Evolutionary conservation across 2,329 filamentous ascomycete species (phyloP), one percentile per base, ranked within the genome.

Genomic region (Monosporascus cannonballus): DNA sequence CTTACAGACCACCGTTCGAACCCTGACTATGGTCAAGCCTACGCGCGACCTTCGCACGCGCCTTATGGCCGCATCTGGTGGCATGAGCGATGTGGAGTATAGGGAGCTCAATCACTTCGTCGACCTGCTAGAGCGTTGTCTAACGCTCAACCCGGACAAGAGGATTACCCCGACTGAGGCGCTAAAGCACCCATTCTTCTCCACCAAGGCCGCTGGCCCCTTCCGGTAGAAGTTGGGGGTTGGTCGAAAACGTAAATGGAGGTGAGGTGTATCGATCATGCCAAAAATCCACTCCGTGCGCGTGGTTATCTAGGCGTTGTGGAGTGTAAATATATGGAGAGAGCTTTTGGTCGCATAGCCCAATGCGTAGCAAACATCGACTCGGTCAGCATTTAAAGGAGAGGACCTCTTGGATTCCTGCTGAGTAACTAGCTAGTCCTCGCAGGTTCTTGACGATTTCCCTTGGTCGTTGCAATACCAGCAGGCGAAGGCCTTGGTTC

Each of bases 111-210:
- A 87, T 54, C 78, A 87, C 50, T 96, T 99, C 70, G 79, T 90
- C 60, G 92, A 97, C 69, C 74, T 99, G 48, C 73, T 99, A 53
- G 92, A 96, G 65, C 86, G 88, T 51, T 97, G 92, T 67, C 76
- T 99, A 58, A 84, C 86, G 54, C 79, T 97, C 58, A 96, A 97
- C 66, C 90, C 93, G 1, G 92, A 96, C 68, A 96, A 95, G 76
- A 83, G 94, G 57, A 89, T 94, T 64, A 93, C 89, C 47, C 89
- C 94, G 0, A 76, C 80, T 15, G 92, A 97, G 64, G 94, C 94
- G 48, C 74, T 97, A 62, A 86, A 85, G 65, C 93, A 97, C 74
- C 89, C 89, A 1, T 97, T 97, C 71, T 90, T 97, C 62, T 75
- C 73, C 25, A 73, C 77, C 24, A 71, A 69, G 67, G 64, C 67